A percentile compares a stretch with the other conserved stretches of the same genome.
Evolutionary conservation across 208 protist species (phyloP).

Genomic region (Wallacemonas collosoma): DNA sequence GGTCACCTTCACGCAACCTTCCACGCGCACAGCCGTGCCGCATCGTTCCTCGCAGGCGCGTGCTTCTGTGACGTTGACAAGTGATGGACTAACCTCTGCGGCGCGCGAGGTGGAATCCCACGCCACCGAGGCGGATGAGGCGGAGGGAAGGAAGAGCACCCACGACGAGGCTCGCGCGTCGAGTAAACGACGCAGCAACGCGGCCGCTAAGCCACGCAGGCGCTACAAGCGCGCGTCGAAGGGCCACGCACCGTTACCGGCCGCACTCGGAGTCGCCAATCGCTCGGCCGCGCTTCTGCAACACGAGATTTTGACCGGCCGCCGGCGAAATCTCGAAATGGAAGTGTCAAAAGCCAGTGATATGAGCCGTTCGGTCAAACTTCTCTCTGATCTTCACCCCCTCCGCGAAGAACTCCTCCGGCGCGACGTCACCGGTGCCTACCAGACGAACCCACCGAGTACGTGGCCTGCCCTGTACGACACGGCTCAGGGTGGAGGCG

Average conservation of each 20-base stretch:
- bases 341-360: slow-evolving; percentile 39
- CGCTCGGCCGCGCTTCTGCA: slow-evolving; percentile 36
- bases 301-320: slow-evolving; percentile 31
- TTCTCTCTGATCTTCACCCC: slow-evolving; percentile 37
- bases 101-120: no score
- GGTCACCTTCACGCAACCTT: not conserved
- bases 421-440: slow-evolving; percentile 23
- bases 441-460: slow-evolving; percentile 9
- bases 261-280: slow-evolving; percentile 51
- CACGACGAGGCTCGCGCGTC: not conserved
- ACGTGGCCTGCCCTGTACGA: slow-evolving; percentile 12
- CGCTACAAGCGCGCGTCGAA: slow-evolving; percentile 6
- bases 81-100: no score
- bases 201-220: not conserved
- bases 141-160: no score
- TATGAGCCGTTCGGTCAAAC: slow-evolving; percentile 43
- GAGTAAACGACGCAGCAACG: not conserved
- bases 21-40: not conserved
- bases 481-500: not conserved
- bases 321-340: slow-evolving; percentile 37
- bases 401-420: slow-evolving; percentile 37
- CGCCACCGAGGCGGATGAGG: no score
- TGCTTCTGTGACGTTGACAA: no score
- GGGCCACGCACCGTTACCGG: slow-evolving; percentile 37
- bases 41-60: no score